Conservation (phyloP, 257 asterid species). For the Agastache rugosa region DNA sequence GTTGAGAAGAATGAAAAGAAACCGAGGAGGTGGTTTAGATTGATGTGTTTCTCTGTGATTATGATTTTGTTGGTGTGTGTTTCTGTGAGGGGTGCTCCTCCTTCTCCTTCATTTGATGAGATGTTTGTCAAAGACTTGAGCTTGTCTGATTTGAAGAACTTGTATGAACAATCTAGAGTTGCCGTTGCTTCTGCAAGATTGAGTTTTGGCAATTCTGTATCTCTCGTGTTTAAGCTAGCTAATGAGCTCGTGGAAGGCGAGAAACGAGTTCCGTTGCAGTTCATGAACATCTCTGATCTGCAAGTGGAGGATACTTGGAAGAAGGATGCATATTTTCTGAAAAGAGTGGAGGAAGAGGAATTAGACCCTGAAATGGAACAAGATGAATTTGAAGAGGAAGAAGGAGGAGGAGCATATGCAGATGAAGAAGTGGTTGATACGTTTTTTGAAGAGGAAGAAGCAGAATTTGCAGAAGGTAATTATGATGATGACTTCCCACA, state of each 20-base stretch:
- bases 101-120: conserved; percentile 46
- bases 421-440: conserved; percentile 18
- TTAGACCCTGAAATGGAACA: conserved; percentile 11
- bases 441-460: conserved; percentile 39
- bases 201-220: conserved; percentile 41
- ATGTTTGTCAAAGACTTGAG: conserved; percentile 42
- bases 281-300: conserved; percentile 57
- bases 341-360: conserved; percentile 39
- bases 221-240: conserved; percentile 47
- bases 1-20: conserved; percentile 43
- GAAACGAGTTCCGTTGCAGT: conserved; percentile 47
- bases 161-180: conserved; percentile 45
- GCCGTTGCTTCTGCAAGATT: conserved; percentile 39
- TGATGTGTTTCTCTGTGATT: conserved; percentile 47
- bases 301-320: conserved; percentile 36
- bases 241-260: conserved; percentile 42
- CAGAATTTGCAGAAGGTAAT: not conserved
- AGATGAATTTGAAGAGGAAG: conserved; percentile 35
- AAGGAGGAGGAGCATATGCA: conserved; percentile 35
- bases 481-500: conserved; percentile 33
- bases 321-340: conserved; percentile 29
- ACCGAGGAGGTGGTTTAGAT: conserved; percentile 35
- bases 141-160: conserved; percentile 42
- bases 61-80: conserved; percentile 51
- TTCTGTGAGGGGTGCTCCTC: conserved; percentile 45